Evolutionary conservation across 2,329 filamentous ascomycete species (phyloP).

Genomic region (Cryphonectria carpinicola): DNA sequence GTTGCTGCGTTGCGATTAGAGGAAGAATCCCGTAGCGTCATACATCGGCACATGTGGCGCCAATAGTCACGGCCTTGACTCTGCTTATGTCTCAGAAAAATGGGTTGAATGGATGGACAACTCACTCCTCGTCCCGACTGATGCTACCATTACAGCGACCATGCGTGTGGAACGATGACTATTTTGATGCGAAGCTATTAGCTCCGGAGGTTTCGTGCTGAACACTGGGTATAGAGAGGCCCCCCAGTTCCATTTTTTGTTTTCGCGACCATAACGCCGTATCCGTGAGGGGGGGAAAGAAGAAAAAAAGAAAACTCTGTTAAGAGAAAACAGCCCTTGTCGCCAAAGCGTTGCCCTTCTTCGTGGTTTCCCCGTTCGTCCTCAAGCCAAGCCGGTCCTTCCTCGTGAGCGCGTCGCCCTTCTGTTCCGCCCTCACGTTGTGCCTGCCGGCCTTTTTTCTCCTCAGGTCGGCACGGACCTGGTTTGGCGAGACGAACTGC

Average conservation of each 20-base stretch:
- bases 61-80: not conserved
- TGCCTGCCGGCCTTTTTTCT: slow-evolving; percentile 77
- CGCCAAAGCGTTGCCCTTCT: slow-evolving; percentile 73
- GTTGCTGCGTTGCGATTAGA: not conserved
- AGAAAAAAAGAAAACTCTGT: slow-evolving; percentile 35
- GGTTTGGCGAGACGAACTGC: slow-evolving; percentile 95
- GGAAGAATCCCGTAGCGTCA: not conserved
- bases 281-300: slow-evolving; percentile 4
- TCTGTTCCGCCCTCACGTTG: slow-evolving; percentile 74
- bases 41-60: not conserved
- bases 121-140: not conserved
- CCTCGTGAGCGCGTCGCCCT: slow-evolving; percentile 73
- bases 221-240: slow-evolving; percentile 27
- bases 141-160: not conserved
- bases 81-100: not conserved
- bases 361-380: slow-evolving; percentile 62
- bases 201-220: not conserved
- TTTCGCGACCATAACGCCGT: slow-evolving; percentile 25
- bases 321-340: slow-evolving; percentile 75
- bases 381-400: slow-evolving; percentile 77
- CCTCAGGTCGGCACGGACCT: slow-evolving; percentile 82
- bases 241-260: slow-evolving; percentile 19
- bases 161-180: not conserved
- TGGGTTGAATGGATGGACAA: not conserved
- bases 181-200: slow-evolving; percentile 1